Evolutionary conservation across 208 protist species (phyloP), one percentile per base, ranked within the genome.

Genomic region (Naegleria gruberi): DNA sequence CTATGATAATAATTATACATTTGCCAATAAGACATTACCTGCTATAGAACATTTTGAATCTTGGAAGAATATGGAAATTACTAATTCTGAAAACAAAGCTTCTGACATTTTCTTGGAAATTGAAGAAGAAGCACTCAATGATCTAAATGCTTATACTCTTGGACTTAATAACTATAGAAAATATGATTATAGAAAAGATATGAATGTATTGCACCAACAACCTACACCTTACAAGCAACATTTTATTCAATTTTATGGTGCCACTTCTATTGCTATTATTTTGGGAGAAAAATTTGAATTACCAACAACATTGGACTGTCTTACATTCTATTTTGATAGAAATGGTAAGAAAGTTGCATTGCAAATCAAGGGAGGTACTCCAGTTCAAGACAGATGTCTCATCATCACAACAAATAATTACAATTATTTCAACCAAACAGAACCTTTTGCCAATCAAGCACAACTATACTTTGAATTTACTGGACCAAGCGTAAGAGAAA

Each of bases 201-300:
- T 65, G 23, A 87, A 87, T 57, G 23, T 73, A 15, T n/a, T 73
- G 23, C 26, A n/a, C 26, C 46, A 55, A 55, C 8, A 73, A n/a
- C 8, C 8, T 5, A 4, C 55, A 30, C 55, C 6, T 3, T 73
- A n/a, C 4, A 73, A 73, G 23, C 23, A 8, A n/a, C 55, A 73
- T 73, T 73, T 73, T 30, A 73, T 73, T 30, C 55, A 73, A 8
- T 90, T 90, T 41, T 84, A 7, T 37, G 47, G 47, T 26, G 47
- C 51, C 15, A 42, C 87, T 4, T 37, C 45, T 42, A 10, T 90
- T 40, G n/a, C 15, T 40, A 81, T 90, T 42, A 34, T 43, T 6
- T 90, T 90, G 12, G 42, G 8, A 17, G 51, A 81, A 7, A 46
- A 23, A 82, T 90, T n/a, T 84, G 23, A 74, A 15, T 55, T 90